Conservation (phyloP, 306 rosid genomes). For the Chamaecrista fasciculata region DNA sequence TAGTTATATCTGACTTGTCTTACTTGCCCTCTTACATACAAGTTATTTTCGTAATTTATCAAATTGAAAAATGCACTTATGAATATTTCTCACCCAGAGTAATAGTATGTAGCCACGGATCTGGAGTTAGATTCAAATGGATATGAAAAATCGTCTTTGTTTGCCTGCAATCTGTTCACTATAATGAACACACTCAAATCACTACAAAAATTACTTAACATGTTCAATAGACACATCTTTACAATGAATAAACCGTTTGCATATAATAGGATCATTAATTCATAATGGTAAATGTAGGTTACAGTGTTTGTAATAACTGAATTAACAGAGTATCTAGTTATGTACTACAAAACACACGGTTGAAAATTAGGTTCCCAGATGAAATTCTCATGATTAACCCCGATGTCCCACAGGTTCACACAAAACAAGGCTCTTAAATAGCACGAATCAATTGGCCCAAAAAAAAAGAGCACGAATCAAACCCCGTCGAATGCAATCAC, state of each 20-base stretch:
- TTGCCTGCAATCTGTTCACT: neutral
- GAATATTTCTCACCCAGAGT: too few species aligned
- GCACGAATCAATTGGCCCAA: constrained; percentile 29
- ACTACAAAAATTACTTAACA: constrained; percentile 14
- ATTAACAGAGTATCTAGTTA: constrained; percentile 4
- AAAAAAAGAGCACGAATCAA: constrained; percentile 24
- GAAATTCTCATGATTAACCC: neutral
- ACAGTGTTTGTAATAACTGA: neutral
- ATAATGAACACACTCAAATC: constrained; percentile 19
- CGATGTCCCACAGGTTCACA: neutral
- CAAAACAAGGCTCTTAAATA: neutral
- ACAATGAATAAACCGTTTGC: neutral
- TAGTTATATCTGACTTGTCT: too few species aligned
- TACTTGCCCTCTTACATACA: too few species aligned
- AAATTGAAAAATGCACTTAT: too few species aligned
- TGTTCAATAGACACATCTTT: neutral
- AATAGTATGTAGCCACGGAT: constrained; percentile 8
- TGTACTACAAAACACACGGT: neutral
- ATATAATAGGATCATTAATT: neutral
- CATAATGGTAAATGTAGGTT: constrained; percentile 11
- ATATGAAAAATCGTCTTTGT: neutral
- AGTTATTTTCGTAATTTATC: too few species aligned
- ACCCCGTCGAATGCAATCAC: constrained; percentile 20
- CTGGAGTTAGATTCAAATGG: neutral
- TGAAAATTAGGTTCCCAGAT: neutral